Base-by-base conservation (phyloP, 2,329 filamentous ascomycete genomes). In the Gaeumannomyces sp. region DNA sequence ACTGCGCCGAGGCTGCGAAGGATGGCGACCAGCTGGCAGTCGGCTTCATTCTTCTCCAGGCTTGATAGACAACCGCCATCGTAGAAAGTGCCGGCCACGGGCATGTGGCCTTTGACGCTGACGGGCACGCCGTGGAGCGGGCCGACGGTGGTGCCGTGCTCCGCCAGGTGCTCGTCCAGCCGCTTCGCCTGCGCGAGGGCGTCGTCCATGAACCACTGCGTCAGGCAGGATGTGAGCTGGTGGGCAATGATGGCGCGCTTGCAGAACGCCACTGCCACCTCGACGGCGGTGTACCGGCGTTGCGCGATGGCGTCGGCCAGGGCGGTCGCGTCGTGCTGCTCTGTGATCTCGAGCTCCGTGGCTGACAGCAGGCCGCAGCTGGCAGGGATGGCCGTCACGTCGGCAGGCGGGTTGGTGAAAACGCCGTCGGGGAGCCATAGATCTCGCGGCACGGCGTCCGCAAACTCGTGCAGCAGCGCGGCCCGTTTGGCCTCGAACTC, bases 61-160 rank as follows among this genome's bases (percentile, higher is more conserved):
- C 25, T 50, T 50, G 14, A 64, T 58, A 13, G 31, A 8, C 35
- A 60, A 4, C 61, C 64, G 14, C 61, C 64, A 27, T 60, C 16
- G 13, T 28, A 53, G 33, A 33, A n/a, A 4, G 56, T 25, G 10
- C 63, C 63, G 72, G 29, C 50, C 27, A 38, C 11, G 22, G 73
- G 73, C 6, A 74, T 73, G n/a, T 76, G 74, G 25, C 76, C 74
- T 57, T 76, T 76, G 53, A 73, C 71, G 0, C 74, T 76, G 31
- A 76, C 75, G 22, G 74, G 74, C 28, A 76, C 66, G 22, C 74
- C 74, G 19, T 75, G 75, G 25, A 76, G 71, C 29, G 69, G 45
- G 45, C 45, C 45, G 45, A 50, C 45, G 45, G 45, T 50, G 45
- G 45, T 67, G 14, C 75, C 75, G 59, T 70, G 70, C 0, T 74